Base-by-base conservation (phyloP, 495 filamentous ascomycete genomes). In the Hypoxylon intermedium region DNA sequence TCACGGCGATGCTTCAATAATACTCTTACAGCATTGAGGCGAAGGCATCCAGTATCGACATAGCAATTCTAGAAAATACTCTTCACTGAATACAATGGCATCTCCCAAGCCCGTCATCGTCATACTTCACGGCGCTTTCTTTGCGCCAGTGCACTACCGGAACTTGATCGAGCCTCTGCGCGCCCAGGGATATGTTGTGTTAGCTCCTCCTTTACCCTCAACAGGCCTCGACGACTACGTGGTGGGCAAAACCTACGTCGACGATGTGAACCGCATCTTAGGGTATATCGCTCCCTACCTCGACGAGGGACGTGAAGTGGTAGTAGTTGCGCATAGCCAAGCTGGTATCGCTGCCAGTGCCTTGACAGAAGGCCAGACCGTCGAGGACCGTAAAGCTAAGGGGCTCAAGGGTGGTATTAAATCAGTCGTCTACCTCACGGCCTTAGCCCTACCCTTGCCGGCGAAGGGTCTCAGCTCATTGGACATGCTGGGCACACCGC, bases 121-220 rank as follows among this genome's bases (percentile, higher is more conserved):
- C 57, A 55, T 81, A 24, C 66, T 79, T 59, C 77, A 79, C 40
- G 77, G 78, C 44, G 76, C 77, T 28, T 81, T 76, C 74, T 74
- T 78, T 56, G 66, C 67, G 2, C 75, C 75, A 5, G n/a, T 71
- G 33, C 72, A 74, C 64, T 81, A 79, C 67, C 43, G 59, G 13
- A 54, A 31, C 24, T 70, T 76, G 50, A 72, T 70, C 56, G 50
- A 66, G 28, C 67, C 70, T 12, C 74, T 79, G 5, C 41, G 67
- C 55, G 42, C 50, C 21, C 67, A 57, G 20, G 74, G 75, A 23
- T 79, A 75, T 60, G 44, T 57, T 46, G 77, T 81, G 7, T 47
- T 61, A 9, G 47, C 50, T 11, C 60, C 61, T 15, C 56, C 62
- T 7, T 41, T 65, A 56, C 45, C 62, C 5, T 40, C 56, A 2